Evolutionary conservation across 2,329 filamentous ascomycete genomes (phyloP).

Genomic region (Escovopsis sp.): DNA sequence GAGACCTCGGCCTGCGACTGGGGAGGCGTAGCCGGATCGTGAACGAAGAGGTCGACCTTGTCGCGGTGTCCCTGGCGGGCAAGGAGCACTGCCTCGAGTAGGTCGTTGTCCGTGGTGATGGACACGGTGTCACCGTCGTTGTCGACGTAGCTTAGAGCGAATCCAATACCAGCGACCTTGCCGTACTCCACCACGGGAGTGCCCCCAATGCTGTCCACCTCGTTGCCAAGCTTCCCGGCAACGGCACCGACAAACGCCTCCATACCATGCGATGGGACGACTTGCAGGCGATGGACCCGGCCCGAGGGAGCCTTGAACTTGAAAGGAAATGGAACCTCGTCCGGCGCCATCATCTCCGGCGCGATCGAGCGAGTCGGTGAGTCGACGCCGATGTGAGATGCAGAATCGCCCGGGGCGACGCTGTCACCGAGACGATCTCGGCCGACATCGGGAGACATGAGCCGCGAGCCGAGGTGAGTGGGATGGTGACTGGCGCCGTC

Average conservation of each 20-base stretch:
- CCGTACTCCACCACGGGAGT: conserved; percentile 65
- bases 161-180: conserved; percentile 61
- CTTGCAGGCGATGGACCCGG: conserved; percentile 82
- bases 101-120: conserved; percentile 88
- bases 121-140: conserved; percentile 95
- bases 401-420: conserved; percentile 84
- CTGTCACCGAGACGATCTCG: conserved; percentile 65
- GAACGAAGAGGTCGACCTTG: conserved; percentile 95
- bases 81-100: conserved; percentile 76
- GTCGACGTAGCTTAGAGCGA: conserved; percentile 88
- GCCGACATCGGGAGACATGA: conserved; percentile 66
- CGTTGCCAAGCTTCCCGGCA: conserved; percentile 67
- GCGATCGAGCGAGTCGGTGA: conserved; percentile 56
- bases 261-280: conserved; percentile 67
- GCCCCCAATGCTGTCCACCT: conserved; percentile 74
- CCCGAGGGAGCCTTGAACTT: conserved; percentile 98
- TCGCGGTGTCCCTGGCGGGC: conserved; percentile 65
- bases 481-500: conserved; percentile 60
- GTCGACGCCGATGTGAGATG: conserved; percentile 76
- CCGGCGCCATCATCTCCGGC: conserved; percentile 40
- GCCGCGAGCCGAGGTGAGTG: conserved; percentile 50
- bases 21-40: conserved; percentile 82
- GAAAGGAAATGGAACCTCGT: conserved; percentile 81
- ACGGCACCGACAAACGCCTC: conserved; percentile 64
- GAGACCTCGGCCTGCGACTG: conserved; percentile 38